phyloP scores from a whole-genome alignment of 2,329 filamentous ascomycete species.

The Xylaria sp. region DNA sequence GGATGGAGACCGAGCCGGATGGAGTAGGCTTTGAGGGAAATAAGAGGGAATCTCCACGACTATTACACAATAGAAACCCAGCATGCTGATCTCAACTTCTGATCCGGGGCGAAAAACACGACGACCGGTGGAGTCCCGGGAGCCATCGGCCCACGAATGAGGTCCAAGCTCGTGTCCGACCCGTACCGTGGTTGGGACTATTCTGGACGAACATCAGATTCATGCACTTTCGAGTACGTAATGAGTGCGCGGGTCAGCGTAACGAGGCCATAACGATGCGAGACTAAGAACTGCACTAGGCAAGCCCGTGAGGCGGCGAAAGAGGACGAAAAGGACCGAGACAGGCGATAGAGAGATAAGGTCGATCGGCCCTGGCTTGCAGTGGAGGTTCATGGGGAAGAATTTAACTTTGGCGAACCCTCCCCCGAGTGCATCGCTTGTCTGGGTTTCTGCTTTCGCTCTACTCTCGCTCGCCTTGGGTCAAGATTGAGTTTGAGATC shows the following conservation, averaged over 20 bases:
- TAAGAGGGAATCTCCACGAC: conserved; percentile 1
- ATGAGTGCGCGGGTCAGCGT: conserved; percentile 20
- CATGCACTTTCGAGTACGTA: conserved; percentile 21
- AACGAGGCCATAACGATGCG: conserved; percentile 12
- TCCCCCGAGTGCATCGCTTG: background rate
- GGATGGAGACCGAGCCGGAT: background rate
- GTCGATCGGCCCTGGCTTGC: background rate
- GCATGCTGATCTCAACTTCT: conserved; percentile 25
- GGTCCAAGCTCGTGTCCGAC: background rate
- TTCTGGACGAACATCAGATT: conserved; percentile 4
- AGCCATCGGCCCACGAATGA: conserved; percentile 11
- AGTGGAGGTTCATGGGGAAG: conserved; percentile 1
- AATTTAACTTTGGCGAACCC: conserved; percentile 12
- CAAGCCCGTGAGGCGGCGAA: conserved; percentile 13
- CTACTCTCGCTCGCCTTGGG: background rate
- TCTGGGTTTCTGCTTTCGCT: background rate
- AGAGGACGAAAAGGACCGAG: background rate
- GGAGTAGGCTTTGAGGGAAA: background rate
- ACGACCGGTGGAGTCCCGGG: conserved; percentile 10
- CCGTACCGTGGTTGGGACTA: conserved; percentile 6
- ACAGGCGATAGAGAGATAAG: background rate
- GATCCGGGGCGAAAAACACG: conserved; percentile 1
- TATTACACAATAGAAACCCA: conserved; percentile 25
- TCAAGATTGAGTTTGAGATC: background rate
- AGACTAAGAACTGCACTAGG: background rate